Evolutionary conservation across 345 rosid genomes (phyloP).

Genomic region (Erucastrum elatum): DNA sequence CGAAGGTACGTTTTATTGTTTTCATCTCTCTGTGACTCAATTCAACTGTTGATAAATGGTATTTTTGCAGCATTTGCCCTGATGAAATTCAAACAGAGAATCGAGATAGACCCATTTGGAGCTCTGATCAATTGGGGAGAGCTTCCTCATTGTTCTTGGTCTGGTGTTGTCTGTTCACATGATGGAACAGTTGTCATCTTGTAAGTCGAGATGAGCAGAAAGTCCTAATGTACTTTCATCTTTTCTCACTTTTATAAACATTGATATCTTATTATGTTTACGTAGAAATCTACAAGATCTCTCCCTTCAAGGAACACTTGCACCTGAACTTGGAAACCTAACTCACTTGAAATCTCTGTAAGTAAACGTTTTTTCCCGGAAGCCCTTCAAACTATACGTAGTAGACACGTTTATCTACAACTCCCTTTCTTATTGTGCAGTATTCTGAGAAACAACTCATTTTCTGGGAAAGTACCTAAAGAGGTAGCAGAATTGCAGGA

Average conservation of each 20-base stretch:
- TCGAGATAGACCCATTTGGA: conserved; percentile 67
- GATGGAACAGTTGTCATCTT: conserved; percentile 61
- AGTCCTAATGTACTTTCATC: neutral
- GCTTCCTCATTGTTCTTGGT: conserved; percentile 74
- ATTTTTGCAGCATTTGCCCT: conserved; percentile 57
- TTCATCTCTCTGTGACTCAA: neutral
- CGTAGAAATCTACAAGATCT: conserved; percentile 52
- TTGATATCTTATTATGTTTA: neutral
- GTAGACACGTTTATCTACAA: neutral
- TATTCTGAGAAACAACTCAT: conserved; percentile 77
- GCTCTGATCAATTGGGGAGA: conserved; percentile 65
- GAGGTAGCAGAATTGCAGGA: conserved; percentile 68
- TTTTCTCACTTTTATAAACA: neutral
- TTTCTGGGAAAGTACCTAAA: conserved; percentile 64
- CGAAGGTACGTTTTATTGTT: conserved; percentile 21
- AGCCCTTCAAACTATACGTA: neutral
- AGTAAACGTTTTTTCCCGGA: conserved; percentile 26
- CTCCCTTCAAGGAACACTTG: conserved; percentile 66
- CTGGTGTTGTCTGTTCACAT: conserved; percentile 67
- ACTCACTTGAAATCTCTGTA: conserved; percentile 69
- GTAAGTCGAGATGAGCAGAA: conserved; percentile 49
- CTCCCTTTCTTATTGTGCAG: conserved; percentile 42
- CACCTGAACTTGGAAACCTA: conserved; percentile 69
- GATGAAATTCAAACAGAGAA: conserved; percentile 60
- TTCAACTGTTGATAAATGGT: conserved; percentile 2